Conservation (phyloP, 805 yeast species). For the Yamadazyma phyllophila region DNA sequence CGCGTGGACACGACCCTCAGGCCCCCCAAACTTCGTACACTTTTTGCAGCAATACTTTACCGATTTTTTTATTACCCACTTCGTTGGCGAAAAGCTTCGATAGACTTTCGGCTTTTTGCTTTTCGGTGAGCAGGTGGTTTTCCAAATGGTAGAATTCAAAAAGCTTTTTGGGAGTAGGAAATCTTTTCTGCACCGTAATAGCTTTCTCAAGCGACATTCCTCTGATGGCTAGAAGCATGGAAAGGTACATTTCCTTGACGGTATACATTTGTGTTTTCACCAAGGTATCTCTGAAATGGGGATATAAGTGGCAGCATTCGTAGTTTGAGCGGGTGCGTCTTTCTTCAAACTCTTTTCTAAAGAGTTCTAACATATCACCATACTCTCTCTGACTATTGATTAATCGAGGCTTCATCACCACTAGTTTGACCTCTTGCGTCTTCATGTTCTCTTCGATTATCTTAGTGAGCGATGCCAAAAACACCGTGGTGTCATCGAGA, state of each 20-base stretch:
- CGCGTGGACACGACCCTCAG: constrained; percentile 2
- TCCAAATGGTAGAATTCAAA: constrained; percentile 44
- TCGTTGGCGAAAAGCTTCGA: constrained; percentile 34
- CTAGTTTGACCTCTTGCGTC: constrained; percentile 19
- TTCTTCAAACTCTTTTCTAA: constrained; percentile 44
- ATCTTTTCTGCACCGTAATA: constrained; percentile 63
- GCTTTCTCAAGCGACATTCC: constrained; percentile 91
- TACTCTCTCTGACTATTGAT: constrained; percentile 54
- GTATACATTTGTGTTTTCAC: constrained; percentile 70
- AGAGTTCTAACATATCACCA: constrained; percentile 35
- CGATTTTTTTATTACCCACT: constrained; percentile 52
- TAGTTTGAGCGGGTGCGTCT: constrained; percentile 15
- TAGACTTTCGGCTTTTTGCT: constrained; percentile 27
- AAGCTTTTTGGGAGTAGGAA: constrained; percentile 67
- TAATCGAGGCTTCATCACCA: constrained; percentile 52
- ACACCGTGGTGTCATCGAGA: constrained; percentile 71
- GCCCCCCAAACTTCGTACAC: constrained; percentile 59
- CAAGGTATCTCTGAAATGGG: constrained; percentile 59
- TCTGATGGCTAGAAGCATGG: constrained; percentile 72
- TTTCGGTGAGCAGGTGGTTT: constrained; percentile 16
- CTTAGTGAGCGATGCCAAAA: constrained; percentile 49
- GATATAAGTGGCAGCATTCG: constrained; percentile 36
- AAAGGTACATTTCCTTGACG: constrained; percentile 69
- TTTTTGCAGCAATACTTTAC: constrained; percentile 48
- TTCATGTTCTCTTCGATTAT: constrained; percentile 40